Conservation (phyloP, 768 basidiomycete genomes). For the Amanita molliuscula region DNA sequence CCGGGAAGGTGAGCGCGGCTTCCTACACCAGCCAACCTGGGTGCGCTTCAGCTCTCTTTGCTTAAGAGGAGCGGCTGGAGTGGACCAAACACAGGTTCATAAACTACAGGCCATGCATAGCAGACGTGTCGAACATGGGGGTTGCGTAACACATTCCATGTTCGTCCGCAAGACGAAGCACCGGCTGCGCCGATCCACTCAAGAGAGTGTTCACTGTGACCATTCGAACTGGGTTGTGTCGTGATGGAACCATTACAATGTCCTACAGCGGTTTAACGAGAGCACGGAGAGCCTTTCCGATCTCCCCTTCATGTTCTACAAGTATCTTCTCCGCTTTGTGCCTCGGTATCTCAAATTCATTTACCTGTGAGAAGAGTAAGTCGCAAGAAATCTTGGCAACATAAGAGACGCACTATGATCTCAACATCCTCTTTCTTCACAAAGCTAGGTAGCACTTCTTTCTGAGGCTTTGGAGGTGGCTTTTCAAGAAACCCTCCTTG, state of each 20-base stretch:
- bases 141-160: too few species aligned
- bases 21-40: too few species aligned
- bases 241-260: neutral
- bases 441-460: conserved; percentile 25
- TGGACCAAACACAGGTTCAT: too few species aligned
- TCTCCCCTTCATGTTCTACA: conserved; percentile 39
- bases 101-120: too few species aligned
- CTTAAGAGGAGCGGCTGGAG: too few species aligned
- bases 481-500: conserved; percentile 49
- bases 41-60: too few species aligned
- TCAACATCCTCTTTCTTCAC: conserved; percentile 57
- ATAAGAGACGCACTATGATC: conserved; percentile 36
- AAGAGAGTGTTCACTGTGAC: too few species aligned
- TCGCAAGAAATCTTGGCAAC: neutral
- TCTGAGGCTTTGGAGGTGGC: conserved; percentile 34
- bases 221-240: neutral
- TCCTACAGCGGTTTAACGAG: conserved; percentile 18
- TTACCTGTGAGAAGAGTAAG: conserved; percentile 28
- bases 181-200: too few species aligned
- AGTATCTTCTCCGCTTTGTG: conserved; percentile 50
- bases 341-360: conserved; percentile 55
- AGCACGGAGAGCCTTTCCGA: conserved; percentile 37
- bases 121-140: too few species aligned
- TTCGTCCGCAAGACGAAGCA: too few species aligned
- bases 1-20: too few species aligned